phyloP scores from a whole-genome alignment of 805 yeast genomes.

The Cyberlindnera subsufficiens region DNA sequence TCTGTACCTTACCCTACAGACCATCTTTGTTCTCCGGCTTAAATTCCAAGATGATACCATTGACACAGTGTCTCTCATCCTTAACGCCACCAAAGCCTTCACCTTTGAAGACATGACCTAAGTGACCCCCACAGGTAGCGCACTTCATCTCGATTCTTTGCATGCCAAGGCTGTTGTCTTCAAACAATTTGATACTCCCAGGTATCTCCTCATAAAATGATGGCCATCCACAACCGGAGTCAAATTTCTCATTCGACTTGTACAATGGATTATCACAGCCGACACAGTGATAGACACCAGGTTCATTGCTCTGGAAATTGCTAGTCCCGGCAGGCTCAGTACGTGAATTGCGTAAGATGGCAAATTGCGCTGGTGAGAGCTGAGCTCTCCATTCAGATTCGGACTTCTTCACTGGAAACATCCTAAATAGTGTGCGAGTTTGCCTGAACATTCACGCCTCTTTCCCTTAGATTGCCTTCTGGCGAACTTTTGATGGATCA shows the following conservation, averaged over 20 bases:
- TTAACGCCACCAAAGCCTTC: slow-evolving; percentile 86
- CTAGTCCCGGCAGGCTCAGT: slow-evolving; percentile 40
- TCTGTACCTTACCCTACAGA: neutral
- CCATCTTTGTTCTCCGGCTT: slow-evolving; percentile 7
- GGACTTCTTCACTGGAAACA: slow-evolving; percentile 17
- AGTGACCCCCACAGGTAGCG: slow-evolving; percentile 82
- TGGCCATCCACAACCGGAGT: slow-evolving; percentile 97
- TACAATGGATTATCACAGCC: slow-evolving; percentile 82
- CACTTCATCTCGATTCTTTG: slow-evolving; percentile 86
- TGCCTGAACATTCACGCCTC: slow-evolving; percentile 1
- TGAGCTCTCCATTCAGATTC: slow-evolving; percentile 77
- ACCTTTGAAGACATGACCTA: slow-evolving; percentile 92
- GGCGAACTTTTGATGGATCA: too few relatives aligned
- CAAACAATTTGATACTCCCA: slow-evolving; percentile 57
- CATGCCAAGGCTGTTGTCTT: slow-evolving; percentile 71
- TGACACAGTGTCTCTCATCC: slow-evolving; percentile 92
- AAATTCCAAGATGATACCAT: slow-evolving; percentile 76
- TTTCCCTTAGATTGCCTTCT: neutral
- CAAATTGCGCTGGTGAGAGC: slow-evolving; percentile 69
- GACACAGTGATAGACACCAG: slow-evolving; percentile 77
- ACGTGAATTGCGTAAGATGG: slow-evolving; percentile 62
- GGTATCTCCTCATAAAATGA: slow-evolving; percentile 90
- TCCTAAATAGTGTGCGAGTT: neutral
- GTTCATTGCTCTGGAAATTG: slow-evolving; percentile 34
- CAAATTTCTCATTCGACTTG: slow-evolving; percentile 73